These are phyloP conservation scores for Leccinum olivaceopallidum DNA, from an alignment of 768 basidiomycete genomes.

Conservation along the genomic window DNA sequence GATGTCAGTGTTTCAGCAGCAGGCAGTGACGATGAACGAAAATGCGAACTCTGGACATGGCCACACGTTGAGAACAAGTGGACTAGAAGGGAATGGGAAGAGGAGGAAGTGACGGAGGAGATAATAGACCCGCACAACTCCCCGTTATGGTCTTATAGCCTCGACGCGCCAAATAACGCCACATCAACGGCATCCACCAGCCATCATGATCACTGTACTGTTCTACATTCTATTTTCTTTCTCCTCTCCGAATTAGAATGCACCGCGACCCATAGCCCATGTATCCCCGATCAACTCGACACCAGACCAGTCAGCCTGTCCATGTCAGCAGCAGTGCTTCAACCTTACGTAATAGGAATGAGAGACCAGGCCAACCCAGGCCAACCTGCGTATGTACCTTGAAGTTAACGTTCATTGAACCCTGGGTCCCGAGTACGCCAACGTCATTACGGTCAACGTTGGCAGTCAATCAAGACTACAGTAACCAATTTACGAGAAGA, in stretches of 20 bases:
- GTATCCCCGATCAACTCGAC: conserved; percentile 2
- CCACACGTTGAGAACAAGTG: conserved; percentile 5
- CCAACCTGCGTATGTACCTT: background rate
- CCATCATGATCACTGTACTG: background rate
- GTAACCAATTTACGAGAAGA: background rate
- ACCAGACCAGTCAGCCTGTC: background rate
- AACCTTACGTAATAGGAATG: background rate
- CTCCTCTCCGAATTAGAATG: background rate
- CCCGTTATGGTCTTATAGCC: conserved; percentile 17
- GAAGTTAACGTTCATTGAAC: background rate
- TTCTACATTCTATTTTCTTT: background rate
- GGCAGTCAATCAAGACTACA: too few species aligned
- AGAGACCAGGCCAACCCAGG: background rate
- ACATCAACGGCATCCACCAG: conserved; percentile 14
- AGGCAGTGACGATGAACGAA: background rate
- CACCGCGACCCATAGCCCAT: background rate
- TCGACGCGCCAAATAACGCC: conserved; percentile 27
- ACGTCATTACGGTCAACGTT: background rate
- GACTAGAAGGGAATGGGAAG: conserved; percentile 1
- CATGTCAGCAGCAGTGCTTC: background rate
- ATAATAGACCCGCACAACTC: conserved; percentile 6
- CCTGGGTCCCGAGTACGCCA: background rate
- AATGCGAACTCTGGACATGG: background rate
- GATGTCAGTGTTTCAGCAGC: conserved; percentile 5
- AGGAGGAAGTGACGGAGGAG: conserved; percentile 2